Evolutionary conservation across 495 filamentous ascomycete species (phyloP), one percentile per base, ranked within the genome.

Genomic region (Podospora pseudopauciseta): DNA sequence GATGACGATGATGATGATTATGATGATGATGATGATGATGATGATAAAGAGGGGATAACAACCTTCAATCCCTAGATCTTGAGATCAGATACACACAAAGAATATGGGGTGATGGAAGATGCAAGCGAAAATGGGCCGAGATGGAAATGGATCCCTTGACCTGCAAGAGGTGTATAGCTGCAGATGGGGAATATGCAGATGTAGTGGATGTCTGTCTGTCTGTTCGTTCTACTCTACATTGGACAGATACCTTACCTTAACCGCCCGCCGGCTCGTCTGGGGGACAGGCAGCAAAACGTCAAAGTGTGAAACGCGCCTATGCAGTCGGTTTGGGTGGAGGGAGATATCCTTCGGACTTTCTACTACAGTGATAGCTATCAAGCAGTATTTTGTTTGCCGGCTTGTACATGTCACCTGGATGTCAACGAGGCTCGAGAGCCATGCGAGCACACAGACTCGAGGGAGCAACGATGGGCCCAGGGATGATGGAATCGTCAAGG

Each of bases 241-340:
- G 13, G 19, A 20, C 56, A 59, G 39, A 49, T 49, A 49, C 39
- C 39, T 32, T 32, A 32, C 20, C 20, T 49, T 49, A 49, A 49
- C 56, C 26, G 56, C 56, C 19, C 19, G 56, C 30, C 20, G 20
- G 20, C 20, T 23, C 20, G 20, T 23, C 20, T 23, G 20, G 1
- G 20, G 20, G 20, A 23, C 20, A 23, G 1, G 20, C 20, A 23
- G 20, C 20, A 23, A 23, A 23, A 23, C 20, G 20, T 23, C 39
- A 63, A 5, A 32, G 28, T 54, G 57, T 65, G 67, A 68, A 68
- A 68, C 63, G 5, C 56, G 57, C 63, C 62, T 60, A 60, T 30
- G 64, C 64, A 53, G 64, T 34, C 57, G 19, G 32, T 58, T 20
- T 58, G 16, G 16, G 3, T 1, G 19, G 6, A 20, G 16, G 16